Evolutionary conservation across 78 protist genomes (phyloP), one percentile per base, ranked within the genome.

Genomic region (Polysphondylium violaceum): DNA sequence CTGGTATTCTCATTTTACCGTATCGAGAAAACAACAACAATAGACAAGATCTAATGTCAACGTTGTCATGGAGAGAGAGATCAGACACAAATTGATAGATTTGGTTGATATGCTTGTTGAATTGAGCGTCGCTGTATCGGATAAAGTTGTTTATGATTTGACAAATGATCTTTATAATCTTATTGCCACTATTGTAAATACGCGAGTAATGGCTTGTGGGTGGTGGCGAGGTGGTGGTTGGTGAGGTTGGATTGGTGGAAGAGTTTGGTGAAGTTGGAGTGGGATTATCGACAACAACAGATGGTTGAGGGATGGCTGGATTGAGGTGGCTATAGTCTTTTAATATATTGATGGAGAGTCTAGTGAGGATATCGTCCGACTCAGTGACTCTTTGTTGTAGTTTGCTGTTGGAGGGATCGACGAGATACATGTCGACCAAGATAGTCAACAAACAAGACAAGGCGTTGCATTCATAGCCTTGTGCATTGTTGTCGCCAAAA

Each of bases 131-230:
- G 59, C 19, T 81, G 14, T 47, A 83, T 33, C 51, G 21, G 1
- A 40, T 50, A 17, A 31, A 69, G 64, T 63, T 58, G 44, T 79
- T 64, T 8, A 72, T 27, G 27, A 79, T 67, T 55, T 79, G 89
- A 56, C 89, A 72, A 35, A 79, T 72, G 25, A 79, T 79, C 9
- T 56, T 35, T 9, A 79, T 58, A 50, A 79, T 36, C n/a, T 58
- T 79, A 5, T n/a, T 25, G 1, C 33, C 33, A 11, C 47, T 29
- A 63, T 64, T 61, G 35, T 19, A 31, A 16, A 65, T 43, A 40
- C 41, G 74, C 12, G 76, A 33, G 40, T 25, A 14, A 19, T 25
- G 17, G 23, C 33, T 21, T 21, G 44, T n/a, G 23, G 36, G 9
- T 83, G 55, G 12, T 29, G 65, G 11, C 44, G 23, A 64, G 7